Evolutionary conservation across 202 grass and related monocot species (phyloP).

Genomic region (Carex sylvatica): DNA sequence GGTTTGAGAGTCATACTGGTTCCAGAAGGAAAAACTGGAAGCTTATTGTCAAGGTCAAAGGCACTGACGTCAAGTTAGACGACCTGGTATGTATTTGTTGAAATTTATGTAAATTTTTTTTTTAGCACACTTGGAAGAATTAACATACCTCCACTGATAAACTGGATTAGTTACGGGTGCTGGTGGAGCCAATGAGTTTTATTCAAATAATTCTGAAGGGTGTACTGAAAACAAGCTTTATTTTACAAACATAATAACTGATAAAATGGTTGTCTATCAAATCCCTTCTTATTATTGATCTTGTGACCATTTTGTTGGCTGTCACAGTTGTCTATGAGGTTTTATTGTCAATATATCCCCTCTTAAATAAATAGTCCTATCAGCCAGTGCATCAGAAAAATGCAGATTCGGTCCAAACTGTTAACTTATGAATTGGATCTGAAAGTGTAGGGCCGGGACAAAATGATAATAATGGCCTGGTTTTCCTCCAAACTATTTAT

Average conservation of each 20-base stretch:
- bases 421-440: background rate
- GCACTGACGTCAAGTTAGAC: conserved; percentile 18
- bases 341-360: background rate
- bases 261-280: background rate
- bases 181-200: background rate
- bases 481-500: background rate
- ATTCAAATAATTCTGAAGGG: background rate
- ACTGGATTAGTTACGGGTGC: background rate
- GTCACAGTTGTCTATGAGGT: background rate
- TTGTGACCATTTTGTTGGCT: background rate
- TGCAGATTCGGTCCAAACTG: background rate
- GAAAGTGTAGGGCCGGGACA: background rate
- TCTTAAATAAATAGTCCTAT: background rate
- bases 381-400: background rate
- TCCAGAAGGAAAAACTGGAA: conserved; percentile 31
- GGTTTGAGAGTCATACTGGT: conserved; percentile 29
- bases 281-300: background rate
- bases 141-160: background rate
- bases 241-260: background rate
- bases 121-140: background rate
- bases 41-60: conserved; percentile 21
- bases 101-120: background rate
- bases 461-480: background rate
- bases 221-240: background rate
- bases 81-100: background rate